Evolutionary conservation across 148 eudicot genomes (phyloP), one percentile per base, ranked within the genome.

Genomic region (Persicaria tinctoria): DNA sequence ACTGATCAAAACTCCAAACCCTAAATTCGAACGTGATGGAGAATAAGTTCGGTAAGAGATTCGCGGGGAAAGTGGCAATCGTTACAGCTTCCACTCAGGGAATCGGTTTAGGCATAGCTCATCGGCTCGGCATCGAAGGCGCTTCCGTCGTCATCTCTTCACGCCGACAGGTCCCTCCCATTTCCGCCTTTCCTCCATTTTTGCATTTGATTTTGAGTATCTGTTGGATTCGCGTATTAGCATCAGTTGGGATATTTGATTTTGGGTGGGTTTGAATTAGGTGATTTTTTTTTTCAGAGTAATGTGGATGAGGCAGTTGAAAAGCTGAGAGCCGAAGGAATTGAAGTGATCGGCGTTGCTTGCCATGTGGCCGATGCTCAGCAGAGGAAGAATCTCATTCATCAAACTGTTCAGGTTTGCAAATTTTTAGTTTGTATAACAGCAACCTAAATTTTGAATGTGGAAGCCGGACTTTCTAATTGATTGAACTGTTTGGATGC

Each of bases 31-130:
- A 66, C 17, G 46, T 44, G 10, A 82, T 83, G 87, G 81, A 79
- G 71, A 90, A 23, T 71, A 47, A 79, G 51, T 68, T 81, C 0
- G 92, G 85, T 16, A 89, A 81, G 80, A 85, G 97, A 89, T 90
- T 90, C 79, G 72, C 66, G 41, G 93, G 92, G 18, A 95, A 92
- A 72, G 97, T 95, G 9, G 97, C 92, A 18, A 86, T 95, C 10
- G 86, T 92, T 18, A 92, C 96, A 0, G 98, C 98, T 76, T 95
- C 98, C 1, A 95, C 98, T 73, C 97, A 92, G 80, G 98, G 98
- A 45, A 95, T 95, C 72, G 98, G 97, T n/a, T 90, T 83, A 76
- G 82, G 82, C 72, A 92, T 95, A 46, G 97, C 98, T 53, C 82
- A 86, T 78, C 86, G 96, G 1, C 96, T 95, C 46, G 96, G 96